Evolutionary conservation across 2,329 filamentous ascomycete genomes (phyloP).

Genomic region (Atkinsonella texensis): DNA sequence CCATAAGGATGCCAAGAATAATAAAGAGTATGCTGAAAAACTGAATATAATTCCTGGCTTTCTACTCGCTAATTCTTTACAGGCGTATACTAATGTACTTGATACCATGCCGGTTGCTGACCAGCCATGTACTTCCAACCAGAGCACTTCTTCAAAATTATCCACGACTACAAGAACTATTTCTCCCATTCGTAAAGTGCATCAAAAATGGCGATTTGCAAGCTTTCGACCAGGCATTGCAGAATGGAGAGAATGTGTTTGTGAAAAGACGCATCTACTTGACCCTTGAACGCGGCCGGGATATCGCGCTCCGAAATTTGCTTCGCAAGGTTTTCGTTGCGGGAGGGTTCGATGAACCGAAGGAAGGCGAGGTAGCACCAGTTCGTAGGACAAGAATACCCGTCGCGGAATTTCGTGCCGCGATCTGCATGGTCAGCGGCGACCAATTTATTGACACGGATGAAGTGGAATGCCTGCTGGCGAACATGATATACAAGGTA

Average conservation of each 20-base stretch:
- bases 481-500: conserved; percentile 98
- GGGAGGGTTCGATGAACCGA: conserved; percentile 68
- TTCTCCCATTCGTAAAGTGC: conserved; percentile 63
- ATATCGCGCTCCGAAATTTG: conserved; percentile 84
- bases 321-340: conserved; percentile 82
- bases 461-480: conserved; percentile 88
- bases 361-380: conserved; percentile 51
- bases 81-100: conserved; percentile 90
- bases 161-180: conserved; percentile 64
- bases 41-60: neutral
- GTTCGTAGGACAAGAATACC: conserved; percentile 67
- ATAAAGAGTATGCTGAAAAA: conserved; percentile 58
- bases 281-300: conserved; percentile 81
- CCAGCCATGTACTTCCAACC: conserved; percentile 72
- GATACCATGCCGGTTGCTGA: conserved; percentile 85
- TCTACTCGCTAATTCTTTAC: conserved; percentile 12
- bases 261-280: conserved; percentile 90
- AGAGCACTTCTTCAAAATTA: conserved; percentile 58
- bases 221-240: conserved; percentile 72
- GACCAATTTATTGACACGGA: conserved; percentile 64
- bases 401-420: conserved; percentile 73
- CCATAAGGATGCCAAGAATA: conserved; percentile 56
- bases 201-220: conserved; percentile 75
- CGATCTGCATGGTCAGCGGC: conserved; percentile 60
- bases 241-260: conserved; percentile 79